Percentiles rank a stretch among this genome's conserved stretches.
phyloP scores from a whole-genome alignment of 176 grass and related monocot species.

The Urochloa ruziziensis region DNA sequence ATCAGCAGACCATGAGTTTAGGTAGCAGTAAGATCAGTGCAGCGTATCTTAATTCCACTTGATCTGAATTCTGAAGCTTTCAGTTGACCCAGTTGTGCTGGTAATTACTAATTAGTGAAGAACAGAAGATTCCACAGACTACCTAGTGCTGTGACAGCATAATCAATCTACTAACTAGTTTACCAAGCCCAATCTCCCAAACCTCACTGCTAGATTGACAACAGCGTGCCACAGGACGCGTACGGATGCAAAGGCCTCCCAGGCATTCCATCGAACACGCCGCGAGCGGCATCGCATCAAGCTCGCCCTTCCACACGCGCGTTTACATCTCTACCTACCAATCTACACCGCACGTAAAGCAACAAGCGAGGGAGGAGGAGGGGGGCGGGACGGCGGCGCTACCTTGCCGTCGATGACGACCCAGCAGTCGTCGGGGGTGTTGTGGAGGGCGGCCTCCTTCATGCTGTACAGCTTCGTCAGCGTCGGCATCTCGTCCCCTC shows the following conservation, averaged over 20 bases:
- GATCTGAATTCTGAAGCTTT: not conserved
- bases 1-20: not conserved
- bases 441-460: conserved; percentile 72
- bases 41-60: conserved; percentile 7
- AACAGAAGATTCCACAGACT: not conserved
- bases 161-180: not conserved
- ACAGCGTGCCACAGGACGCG: not conserved
- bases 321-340: not conserved
- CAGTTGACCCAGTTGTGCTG: not conserved
- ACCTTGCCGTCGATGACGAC: conserved; percentile 89
- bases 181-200: not conserved
- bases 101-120: not conserved
- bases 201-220: not conserved
- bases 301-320: not conserved
- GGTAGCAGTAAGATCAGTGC: not conserved
- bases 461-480: conserved; percentile 77
- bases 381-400: not conserved
- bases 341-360: not conserved
- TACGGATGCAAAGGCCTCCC: not conserved
- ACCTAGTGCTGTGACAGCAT: not conserved
- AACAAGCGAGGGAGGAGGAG: not conserved
- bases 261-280: conserved; percentile 36
- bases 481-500: conserved; percentile 49
- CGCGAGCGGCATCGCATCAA: not conserved
- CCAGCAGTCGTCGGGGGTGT: conserved; percentile 69